A percentile compares a stretch with the other conserved stretches of the same genome.
phyloP scores from a whole-genome alignment of 352 stramenopile genomes.

The Vaucheria bursata region DNA sequence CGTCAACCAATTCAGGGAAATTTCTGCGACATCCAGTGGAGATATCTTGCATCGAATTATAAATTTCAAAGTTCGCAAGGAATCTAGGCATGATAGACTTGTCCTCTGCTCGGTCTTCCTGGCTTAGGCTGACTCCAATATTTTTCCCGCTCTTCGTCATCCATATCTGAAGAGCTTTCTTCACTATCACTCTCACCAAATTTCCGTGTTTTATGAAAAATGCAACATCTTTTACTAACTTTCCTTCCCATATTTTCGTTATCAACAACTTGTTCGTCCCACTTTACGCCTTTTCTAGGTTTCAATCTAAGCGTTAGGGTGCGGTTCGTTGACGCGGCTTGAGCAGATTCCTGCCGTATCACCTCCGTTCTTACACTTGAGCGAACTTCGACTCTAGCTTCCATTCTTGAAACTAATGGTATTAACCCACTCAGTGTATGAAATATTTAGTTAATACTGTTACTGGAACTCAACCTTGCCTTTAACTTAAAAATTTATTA shows the following conservation, averaged over 20 bases:
- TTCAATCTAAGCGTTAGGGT: conserved; percentile 52
- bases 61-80: too few relatives aligned
- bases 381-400: not conserved
- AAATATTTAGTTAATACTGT: too few relatives aligned
- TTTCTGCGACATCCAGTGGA: too few relatives aligned
- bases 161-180: conserved; percentile 70
- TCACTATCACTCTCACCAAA: conserved; percentile 77
- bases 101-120: conserved; percentile 16
- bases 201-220: conserved; percentile 80
- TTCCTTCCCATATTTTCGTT: conserved; percentile 80
- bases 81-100: conserved; percentile 38
- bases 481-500: too few relatives aligned
- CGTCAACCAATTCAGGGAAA: too few relatives aligned
- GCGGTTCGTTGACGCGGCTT: not conserved
- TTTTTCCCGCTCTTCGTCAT: conserved; percentile 51
- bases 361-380: not conserved
- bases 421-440: too few relatives aligned
- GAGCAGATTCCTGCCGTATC: not conserved
- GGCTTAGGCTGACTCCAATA: conserved; percentile 40
- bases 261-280: conserved; percentile 74
- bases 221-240: conserved; percentile 81
- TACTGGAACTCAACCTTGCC: too few relatives aligned
- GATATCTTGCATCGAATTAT: too few relatives aligned
- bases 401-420: not conserved
- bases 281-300: conserved; percentile 67